These are phyloP conservation scores for Pseudogymnoascus sp. DNA, from an alignment of 2,329 filamentous ascomycete species.

Conservation along the genomic window DNA sequence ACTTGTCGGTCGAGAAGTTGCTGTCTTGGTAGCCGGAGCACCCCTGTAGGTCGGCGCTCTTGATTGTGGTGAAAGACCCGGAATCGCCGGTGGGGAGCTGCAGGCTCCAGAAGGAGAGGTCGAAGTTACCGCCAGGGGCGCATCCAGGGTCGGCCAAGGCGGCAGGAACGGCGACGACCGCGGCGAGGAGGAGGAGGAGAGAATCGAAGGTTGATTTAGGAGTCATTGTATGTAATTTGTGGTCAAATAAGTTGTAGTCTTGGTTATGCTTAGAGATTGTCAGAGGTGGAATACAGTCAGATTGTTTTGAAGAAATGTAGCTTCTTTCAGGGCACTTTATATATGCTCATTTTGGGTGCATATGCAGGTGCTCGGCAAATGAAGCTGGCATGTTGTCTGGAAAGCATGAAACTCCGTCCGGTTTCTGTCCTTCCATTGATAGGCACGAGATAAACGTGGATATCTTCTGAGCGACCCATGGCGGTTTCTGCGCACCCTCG, in stretches of 20 bases:
- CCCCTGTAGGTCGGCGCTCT: background rate
- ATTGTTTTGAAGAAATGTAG: background rate
- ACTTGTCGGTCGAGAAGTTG: constrained; percentile 6
- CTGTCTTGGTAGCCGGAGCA: constrained; percentile 1
- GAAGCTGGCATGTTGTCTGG: background rate
- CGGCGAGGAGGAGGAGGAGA: background rate
- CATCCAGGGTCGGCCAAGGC: constrained; percentile 25
- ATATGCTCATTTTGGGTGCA: background rate
- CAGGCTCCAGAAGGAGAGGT: constrained; percentile 8
- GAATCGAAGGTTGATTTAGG: background rate
- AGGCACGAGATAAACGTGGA: background rate
- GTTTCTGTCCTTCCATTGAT: background rate
- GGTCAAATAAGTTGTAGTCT: background rate
- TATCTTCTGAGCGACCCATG: background rate
- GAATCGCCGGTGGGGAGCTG: background rate
- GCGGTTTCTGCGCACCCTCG: background rate
- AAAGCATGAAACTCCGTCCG: background rate
- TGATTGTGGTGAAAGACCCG: background rate
- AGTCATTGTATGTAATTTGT: background rate
- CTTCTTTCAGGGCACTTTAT: background rate
- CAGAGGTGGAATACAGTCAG: background rate
- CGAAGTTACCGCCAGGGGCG: constrained; percentile 22
- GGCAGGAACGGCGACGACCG: background rate
- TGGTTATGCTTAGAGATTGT: background rate
- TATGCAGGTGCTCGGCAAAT: background rate